Evolutionary conservation across 2,329 filamentous ascomycete species (phyloP).

Genomic region (Colletotrichum lini): DNA sequence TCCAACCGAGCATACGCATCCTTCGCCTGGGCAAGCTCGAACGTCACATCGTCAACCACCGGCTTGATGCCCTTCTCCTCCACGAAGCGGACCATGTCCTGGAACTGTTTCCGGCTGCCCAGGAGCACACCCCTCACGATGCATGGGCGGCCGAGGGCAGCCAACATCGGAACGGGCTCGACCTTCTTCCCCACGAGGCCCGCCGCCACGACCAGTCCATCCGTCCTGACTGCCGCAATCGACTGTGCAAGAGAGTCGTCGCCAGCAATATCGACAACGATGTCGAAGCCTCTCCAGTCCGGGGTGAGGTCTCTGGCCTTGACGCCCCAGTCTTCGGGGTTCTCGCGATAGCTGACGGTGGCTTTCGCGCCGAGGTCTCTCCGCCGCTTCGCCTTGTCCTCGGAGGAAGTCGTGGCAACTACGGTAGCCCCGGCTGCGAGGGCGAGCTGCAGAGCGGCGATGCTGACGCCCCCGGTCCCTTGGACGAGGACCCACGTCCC

Average conservation of each 20-base stretch:
- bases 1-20: slow-evolving; percentile 51
- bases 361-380: slow-evolving; percentile 70
- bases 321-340: slow-evolving; percentile 69
- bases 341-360: slow-evolving; percentile 73
- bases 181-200: slow-evolving; percentile 52
- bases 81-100: slow-evolving; percentile 50
- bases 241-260: slow-evolving; percentile 71
- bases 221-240: slow-evolving; percentile 61
- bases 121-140: slow-evolving; percentile 49
- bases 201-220: slow-evolving; percentile 52
- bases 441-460: slow-evolving; percentile 58
- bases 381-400: slow-evolving; percentile 67
- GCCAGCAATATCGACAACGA: slow-evolving; percentile 77
- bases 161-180: slow-evolving; percentile 46
- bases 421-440: slow-evolving; percentile 66
- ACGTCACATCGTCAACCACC: slow-evolving; percentile 50
- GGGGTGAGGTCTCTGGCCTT: slow-evolving; percentile 65
- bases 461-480: slow-evolving; percentile 57
- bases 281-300: slow-evolving; percentile 68
- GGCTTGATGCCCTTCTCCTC: slow-evolving; percentile 51
- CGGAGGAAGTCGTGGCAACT: slow-evolving; percentile 72
- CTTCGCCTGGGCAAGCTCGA: slow-evolving; percentile 50
- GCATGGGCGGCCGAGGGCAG: slow-evolving; percentile 46
- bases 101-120: slow-evolving; percentile 48
- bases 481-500: slow-evolving; percentile 55